phyloP scores from a whole-genome alignment of 108 stramenopile species.

The Skeletonema menzelii region DNA sequence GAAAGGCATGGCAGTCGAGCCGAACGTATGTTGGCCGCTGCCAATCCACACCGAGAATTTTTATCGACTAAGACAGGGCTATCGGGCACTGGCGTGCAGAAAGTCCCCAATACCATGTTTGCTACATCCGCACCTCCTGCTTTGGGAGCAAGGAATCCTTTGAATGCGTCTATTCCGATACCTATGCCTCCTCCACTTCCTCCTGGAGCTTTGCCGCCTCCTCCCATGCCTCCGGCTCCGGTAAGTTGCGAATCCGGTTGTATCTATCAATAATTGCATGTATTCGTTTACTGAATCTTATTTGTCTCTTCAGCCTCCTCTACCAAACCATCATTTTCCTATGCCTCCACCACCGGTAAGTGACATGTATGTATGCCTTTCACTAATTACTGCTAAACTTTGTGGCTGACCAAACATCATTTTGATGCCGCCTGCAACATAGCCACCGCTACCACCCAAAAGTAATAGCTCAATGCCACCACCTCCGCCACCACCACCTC shows the following conservation, averaged over 20 bases:
- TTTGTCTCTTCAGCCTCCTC: neutral
- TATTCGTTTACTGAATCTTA: neutral
- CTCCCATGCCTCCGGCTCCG: slow-evolving; percentile 11
- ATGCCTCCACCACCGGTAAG: slow-evolving; percentile 20
- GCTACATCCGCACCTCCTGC: slow-evolving; percentile 34
- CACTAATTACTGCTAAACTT: neutral
- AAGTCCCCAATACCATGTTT: slow-evolving; percentile 48
- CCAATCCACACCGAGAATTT: slow-evolving; percentile 58
- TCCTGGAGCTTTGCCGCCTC: slow-evolving; percentile 18
- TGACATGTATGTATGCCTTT: neutral
- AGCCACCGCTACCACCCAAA: slow-evolving; percentile 6
- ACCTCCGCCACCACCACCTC: slow-evolving; percentile 8
- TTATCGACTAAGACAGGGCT: slow-evolving; percentile 43
- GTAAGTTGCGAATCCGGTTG: neutral
- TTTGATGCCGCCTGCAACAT: neutral
- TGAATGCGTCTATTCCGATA: slow-evolving; percentile 21
- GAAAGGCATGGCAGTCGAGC: slow-evolving; percentile 97
- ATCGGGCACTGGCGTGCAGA: slow-evolving; percentile 32
- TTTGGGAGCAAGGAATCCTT: slow-evolving; percentile 11
- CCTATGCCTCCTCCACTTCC: slow-evolving; percentile 19
- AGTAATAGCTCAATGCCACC: slow-evolving; percentile 5
- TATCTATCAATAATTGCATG: neutral
- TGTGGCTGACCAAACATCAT: neutral
- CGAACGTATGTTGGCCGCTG: slow-evolving; percentile 96
- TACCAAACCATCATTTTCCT: slow-evolving; percentile 3